phyloP scores from a whole-genome alignment of 441 rosid species.

The Macaranga tanarius region DNA sequence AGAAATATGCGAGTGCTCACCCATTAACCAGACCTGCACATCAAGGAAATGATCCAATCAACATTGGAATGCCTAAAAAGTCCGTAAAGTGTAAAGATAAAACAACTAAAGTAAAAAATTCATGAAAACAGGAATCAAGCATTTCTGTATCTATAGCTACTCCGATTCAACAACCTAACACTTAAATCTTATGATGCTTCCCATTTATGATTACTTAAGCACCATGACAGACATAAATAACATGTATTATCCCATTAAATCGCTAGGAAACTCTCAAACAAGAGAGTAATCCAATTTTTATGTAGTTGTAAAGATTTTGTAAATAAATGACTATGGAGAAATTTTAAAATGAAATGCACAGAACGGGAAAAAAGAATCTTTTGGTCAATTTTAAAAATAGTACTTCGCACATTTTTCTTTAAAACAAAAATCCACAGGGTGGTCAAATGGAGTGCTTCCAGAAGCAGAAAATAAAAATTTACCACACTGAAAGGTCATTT shows the following conservation, averaged over 20 bases:
- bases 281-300: not conserved
- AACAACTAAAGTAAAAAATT: not conserved
- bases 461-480: not conserved
- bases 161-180: not conserved
- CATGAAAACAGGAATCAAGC: not conserved
- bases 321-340: not conserved
- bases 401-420: not conserved
- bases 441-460: not conserved
- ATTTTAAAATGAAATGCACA: too few species aligned
- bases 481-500: not conserved
- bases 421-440: not conserved
- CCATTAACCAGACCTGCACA: conserved; percentile 86
- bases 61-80: conserved; percentile 7
- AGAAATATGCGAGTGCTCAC: conserved; percentile 88
- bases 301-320: not conserved
- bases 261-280: not conserved
- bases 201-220: not conserved
- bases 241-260: not conserved
- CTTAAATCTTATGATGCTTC: not conserved
- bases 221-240: conserved; percentile 1
- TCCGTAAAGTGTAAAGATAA: not conserved
- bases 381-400: not conserved
- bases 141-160: not conserved
- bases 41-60: conserved; percentile 15
- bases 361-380: not conserved